Percentiles rank a stretch among this genome's conserved stretches.
phyloP scores from a whole-genome alignment of 345 rosid species.

The Triadica sebifera region DNA sequence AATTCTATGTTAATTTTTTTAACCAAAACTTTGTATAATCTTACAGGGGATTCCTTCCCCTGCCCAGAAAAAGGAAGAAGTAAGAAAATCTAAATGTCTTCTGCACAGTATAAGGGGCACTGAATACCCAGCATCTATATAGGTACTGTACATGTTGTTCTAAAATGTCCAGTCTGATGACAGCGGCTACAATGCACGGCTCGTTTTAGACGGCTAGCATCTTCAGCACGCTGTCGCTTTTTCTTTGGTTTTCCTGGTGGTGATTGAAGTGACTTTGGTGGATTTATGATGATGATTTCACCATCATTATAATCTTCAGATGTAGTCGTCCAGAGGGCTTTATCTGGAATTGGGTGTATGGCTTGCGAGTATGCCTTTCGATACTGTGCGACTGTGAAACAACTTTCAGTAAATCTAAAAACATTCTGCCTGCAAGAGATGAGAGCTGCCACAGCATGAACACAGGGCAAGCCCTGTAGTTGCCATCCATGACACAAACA shows the following conservation, averaged over 20 bases:
- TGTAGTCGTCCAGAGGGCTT: constrained; percentile 72
- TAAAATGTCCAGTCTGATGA: constrained; percentile 92
- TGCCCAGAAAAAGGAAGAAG: background rate
- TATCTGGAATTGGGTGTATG: constrained; percentile 91
- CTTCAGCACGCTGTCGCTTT: constrained; percentile 81
- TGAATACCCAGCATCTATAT: constrained; percentile 32
- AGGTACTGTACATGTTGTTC: constrained; percentile 93
- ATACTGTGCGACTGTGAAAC: constrained; percentile 88
- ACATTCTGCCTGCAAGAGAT: constrained; percentile 94
- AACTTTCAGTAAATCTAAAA: constrained; percentile 81
- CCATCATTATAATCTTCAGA: constrained; percentile 41
- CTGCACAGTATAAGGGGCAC: background rate
- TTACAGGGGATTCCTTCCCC: background rate
- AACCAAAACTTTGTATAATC: background rate
- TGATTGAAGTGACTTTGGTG: constrained; percentile 77
- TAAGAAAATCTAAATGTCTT: background rate
- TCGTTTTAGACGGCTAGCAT: constrained; percentile 70
- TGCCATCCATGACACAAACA: constrained; percentile 97
- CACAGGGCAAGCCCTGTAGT: constrained; percentile 86
- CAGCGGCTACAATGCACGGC: constrained; percentile 97
- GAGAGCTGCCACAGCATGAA: constrained; percentile 92
- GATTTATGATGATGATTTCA: constrained; percentile 49
- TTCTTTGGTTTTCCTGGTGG: constrained; percentile 92
- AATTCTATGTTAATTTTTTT: background rate
- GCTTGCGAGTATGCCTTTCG: constrained; percentile 86